These are phyloP conservation scores for Calonectria crousiana DNA, from an alignment of 2,329 filamentous ascomycete genomes.

Conservation along the genomic window DNA sequence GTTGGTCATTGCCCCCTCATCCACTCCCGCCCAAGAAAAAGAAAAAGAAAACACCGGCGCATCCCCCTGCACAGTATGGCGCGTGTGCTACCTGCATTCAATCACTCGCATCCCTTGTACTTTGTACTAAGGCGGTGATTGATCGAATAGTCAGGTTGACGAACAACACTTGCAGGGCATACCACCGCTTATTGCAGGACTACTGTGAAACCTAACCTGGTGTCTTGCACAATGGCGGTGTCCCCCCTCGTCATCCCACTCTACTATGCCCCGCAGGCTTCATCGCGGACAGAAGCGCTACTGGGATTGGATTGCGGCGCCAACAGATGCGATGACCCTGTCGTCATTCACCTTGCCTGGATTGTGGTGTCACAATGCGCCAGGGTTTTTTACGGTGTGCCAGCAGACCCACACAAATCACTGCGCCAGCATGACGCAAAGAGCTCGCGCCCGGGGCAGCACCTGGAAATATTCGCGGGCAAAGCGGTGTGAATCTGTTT, in stretches of 20 bases:
- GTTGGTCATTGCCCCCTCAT: background rate
- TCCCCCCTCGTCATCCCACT: conserved; percentile 36
- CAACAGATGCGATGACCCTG: conserved; percentile 5
- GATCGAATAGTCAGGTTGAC: conserved; percentile 18
- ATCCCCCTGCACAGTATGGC: conserved; percentile 15
- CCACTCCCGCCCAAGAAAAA: background rate
- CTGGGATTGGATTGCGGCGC: conserved; percentile 28
- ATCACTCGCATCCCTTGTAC: conserved; percentile 31
- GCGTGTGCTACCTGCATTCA: conserved; percentile 28
- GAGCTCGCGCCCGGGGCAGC: conserved; percentile 29
- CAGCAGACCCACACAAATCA: conserved; percentile 28
- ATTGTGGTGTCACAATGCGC: conserved; percentile 39
- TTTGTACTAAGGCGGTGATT: conserved; percentile 19
- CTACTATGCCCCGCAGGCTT: conserved; percentile 27
- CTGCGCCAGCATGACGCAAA: conserved; percentile 44
- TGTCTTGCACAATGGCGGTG: conserved; percentile 39
- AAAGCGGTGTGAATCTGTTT: conserved; percentile 36
- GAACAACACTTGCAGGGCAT: conserved; percentile 32
- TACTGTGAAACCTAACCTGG: conserved; percentile 39
- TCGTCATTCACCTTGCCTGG: conserved; percentile 20
- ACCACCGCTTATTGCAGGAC: conserved; percentile 37
- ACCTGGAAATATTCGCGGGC: conserved; percentile 38
- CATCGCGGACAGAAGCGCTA: conserved; percentile 28
- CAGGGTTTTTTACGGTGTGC: conserved; percentile 37
- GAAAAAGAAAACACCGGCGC: conserved; percentile 1